These are phyloP conservation scores for Pseudozyma pruni DNA, from an alignment of 1,284 basidiomycete species.

Conservation along the genomic window DNA sequence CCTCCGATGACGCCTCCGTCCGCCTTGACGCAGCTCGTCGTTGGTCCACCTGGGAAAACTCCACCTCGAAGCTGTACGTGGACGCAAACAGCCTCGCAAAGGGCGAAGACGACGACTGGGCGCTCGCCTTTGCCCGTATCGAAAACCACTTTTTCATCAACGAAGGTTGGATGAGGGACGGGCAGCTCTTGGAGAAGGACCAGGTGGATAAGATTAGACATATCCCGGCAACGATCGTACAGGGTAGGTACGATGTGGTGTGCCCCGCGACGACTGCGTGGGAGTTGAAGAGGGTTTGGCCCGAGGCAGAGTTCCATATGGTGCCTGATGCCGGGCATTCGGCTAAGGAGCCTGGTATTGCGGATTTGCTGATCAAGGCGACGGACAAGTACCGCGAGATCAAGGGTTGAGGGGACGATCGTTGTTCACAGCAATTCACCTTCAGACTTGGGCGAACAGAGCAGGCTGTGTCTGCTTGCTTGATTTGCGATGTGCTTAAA, in stretches of 20 bases:
- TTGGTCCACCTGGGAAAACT: constrained; percentile 72
- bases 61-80: constrained; percentile 61
- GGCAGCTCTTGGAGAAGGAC: constrained; percentile 83
- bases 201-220: constrained; percentile 83
- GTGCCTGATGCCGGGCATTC: constrained; percentile 93
- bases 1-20: constrained; percentile 77
- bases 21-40: constrained; percentile 81
- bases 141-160: constrained; percentile 88
- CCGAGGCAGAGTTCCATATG: constrained; percentile 68
- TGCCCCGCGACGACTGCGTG: constrained; percentile 70
- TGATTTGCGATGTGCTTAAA: neutral
- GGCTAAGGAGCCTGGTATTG: constrained; percentile 79
- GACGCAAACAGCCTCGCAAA: constrained; percentile 53
- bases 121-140: constrained; percentile 78
- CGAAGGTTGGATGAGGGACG: constrained; percentile 87
- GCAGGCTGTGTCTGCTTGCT: too few species aligned
- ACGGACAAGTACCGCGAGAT: constrained; percentile 61
- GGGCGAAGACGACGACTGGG: constrained; percentile 69
- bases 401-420: constrained; percentile 4
- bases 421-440: too few species aligned
- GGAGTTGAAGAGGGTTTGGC: constrained; percentile 61
- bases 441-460: too few species aligned
- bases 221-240: constrained; percentile 80
- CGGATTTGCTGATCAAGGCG: constrained; percentile 79
- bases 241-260: constrained; percentile 74